Conservation (phyloP, 257 asterid species). For the Coffea canephora region DNA sequence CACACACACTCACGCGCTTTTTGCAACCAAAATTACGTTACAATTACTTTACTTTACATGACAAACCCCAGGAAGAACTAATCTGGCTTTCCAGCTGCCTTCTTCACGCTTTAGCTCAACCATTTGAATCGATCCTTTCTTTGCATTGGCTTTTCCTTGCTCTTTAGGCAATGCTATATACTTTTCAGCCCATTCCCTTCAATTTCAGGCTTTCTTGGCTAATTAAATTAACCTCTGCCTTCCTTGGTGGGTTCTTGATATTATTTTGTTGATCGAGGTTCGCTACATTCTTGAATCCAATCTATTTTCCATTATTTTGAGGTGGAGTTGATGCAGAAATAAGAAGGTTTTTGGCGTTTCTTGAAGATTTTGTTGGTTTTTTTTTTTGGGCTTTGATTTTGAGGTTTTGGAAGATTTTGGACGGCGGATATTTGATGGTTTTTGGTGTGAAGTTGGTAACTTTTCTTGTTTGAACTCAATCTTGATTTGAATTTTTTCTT, state of each 20-base stretch:
- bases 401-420: constrained; percentile 4
- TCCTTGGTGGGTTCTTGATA: constrained; percentile 3
- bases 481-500: constrained; percentile 7
- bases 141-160: not conserved
- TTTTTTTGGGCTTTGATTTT: not conserved
- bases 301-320: constrained; percentile 28
- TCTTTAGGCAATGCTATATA: constrained; percentile 3
- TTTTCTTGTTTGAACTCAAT: constrained; percentile 10
- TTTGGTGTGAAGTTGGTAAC: constrained; percentile 3
- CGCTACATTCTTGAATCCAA: constrained; percentile 34
- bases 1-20: constrained; percentile 9
- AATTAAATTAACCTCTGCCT: not conserved
- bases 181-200: constrained; percentile 11
- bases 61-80: constrained; percentile 28
- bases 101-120: constrained; percentile 15
- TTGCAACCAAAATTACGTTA: not conserved
- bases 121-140: not conserved
- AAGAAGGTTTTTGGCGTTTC: constrained; percentile 18
- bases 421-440: constrained; percentile 8
- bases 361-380: constrained; percentile 9
- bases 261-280: constrained; percentile 23
- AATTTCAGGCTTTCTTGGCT: constrained; percentile 12
- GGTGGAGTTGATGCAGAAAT: constrained; percentile 21
- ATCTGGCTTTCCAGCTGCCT: constrained; percentile 12
- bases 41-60: constrained; percentile 3